Percentiles rank a stretch among this genome's conserved stretches.
Conservation (phyloP, 805 yeast genomes). For the Lipomyces mesembrius region DNA sequence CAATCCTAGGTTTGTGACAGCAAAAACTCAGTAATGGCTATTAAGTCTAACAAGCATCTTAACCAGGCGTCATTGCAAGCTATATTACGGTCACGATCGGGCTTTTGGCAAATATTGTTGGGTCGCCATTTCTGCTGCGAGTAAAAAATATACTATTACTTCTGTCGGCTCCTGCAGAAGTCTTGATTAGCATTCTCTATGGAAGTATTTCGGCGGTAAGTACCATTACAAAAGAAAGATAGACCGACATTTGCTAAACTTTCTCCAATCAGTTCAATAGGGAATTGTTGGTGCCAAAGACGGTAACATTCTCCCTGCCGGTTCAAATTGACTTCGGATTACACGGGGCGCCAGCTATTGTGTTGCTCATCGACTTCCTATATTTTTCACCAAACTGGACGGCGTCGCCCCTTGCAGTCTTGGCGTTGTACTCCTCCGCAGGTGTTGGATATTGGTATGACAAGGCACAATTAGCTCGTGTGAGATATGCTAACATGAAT, state of each 20-base stretch:
- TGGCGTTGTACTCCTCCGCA: conserved; percentile 12
- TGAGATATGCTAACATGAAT: background rate
- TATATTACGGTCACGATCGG: conserved; percentile 30
- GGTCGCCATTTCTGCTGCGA: conserved; percentile 14
- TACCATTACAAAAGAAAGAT: background rate
- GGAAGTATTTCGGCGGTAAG: conserved; percentile 25
- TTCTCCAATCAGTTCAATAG: conserved; percentile 14
- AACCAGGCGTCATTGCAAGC: conserved; percentile 22
- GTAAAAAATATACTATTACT: conserved; percentile 18
- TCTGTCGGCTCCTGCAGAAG: conserved; percentile 29
- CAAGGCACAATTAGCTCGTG: background rate
- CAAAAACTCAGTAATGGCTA: background rate
- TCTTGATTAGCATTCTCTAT: conserved; percentile 26
- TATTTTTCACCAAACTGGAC: conserved; percentile 26
- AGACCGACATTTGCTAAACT: background rate
- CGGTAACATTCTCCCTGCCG: conserved; percentile 19
- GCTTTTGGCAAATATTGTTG: conserved; percentile 18
- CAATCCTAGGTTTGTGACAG: conserved; percentile 25
- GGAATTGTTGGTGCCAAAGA: conserved; percentile 21
- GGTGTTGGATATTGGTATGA: conserved; percentile 32
- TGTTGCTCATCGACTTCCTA: conserved; percentile 25
- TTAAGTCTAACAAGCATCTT: background rate
- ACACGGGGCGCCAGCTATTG: conserved; percentile 32
- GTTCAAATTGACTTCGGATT: conserved; percentile 25
- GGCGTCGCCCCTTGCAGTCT: background rate